Evolutionary conservation across 129 eudicot genomes (phyloP).

Genomic region (Flaveria sonorensis): DNA sequence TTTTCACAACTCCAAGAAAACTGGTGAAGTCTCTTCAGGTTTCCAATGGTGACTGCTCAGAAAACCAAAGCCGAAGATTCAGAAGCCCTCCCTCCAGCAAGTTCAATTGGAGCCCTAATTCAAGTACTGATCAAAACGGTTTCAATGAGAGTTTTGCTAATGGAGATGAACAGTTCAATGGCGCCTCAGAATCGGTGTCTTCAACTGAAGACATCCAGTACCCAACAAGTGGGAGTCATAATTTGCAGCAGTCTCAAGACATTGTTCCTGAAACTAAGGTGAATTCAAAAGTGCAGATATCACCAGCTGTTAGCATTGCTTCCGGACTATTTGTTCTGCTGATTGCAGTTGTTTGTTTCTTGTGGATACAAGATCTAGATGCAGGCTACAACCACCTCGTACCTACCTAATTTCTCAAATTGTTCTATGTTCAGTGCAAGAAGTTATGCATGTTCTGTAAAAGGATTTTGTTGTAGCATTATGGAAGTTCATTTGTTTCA

Average conservation of each 20-base stretch:
- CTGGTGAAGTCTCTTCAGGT: conserved; percentile 56
- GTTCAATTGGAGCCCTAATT: conserved; percentile 48
- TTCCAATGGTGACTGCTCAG: conserved; percentile 45
- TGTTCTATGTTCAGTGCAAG: conserved; percentile 16
- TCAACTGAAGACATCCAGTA: conserved; percentile 51
- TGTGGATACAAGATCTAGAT: conserved; percentile 44
- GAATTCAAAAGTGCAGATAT: conserved; percentile 20
- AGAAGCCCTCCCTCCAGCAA: conserved; percentile 50
- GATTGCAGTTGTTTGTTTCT: conserved; percentile 50
- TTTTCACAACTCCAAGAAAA: conserved; percentile 66
- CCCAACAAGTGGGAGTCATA: background rate
- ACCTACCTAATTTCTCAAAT: conserved; percentile 56
- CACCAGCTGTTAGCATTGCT: conserved; percentile 29
- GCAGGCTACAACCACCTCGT: conserved; percentile 48
- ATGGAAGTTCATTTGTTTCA: conserved; percentile 26
- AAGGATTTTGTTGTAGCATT: conserved; percentile 31
- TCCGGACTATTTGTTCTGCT: conserved; percentile 40
- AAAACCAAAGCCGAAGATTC: conserved; percentile 46
- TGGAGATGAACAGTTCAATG: conserved; percentile 41
- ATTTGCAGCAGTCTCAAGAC: conserved; percentile 27
- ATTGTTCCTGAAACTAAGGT: conserved; percentile 25
- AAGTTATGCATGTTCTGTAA: conserved; percentile 19
- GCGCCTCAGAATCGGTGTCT: conserved; percentile 64
- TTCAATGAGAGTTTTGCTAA: conserved; percentile 33
- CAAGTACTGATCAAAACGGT: conserved; percentile 39